Evolutionary conservation across 2,329 filamentous ascomycete species (phyloP).

Genomic region (Penicillium sp.): DNA sequence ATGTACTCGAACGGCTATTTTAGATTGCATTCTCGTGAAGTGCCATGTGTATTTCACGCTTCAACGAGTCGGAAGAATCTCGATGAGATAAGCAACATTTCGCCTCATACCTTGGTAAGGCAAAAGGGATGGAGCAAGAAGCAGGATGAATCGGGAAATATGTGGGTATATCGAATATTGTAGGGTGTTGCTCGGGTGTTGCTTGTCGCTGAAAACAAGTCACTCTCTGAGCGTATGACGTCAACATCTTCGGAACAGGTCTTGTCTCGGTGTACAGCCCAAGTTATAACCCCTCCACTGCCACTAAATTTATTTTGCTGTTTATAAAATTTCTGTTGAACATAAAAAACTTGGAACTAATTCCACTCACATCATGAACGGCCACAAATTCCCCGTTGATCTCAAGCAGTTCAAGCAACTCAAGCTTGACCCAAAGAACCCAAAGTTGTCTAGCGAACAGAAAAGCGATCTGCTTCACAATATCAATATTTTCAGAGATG

Average conservation of each 20-base stretch:
- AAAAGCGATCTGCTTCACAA: conserved; percentile 40
- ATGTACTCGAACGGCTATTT: too few relatives aligned
- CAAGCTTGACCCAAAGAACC: conserved; percentile 34
- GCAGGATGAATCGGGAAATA: background rate
- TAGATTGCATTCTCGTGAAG: too few relatives aligned
- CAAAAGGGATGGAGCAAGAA: background rate
- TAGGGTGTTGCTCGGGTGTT: background rate
- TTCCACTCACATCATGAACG: conserved; percentile 6
- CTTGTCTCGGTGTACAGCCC: background rate
- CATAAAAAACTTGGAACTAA: background rate
- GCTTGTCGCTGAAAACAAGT: conserved; percentile 3
- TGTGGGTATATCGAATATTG: background rate
- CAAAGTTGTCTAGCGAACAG: conserved; percentile 36
- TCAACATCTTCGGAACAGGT: conserved; percentile 1
- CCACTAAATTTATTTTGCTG: background rate
- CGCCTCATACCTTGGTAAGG: background rate
- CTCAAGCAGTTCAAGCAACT: conserved; percentile 38
- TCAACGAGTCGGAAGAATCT: background rate
- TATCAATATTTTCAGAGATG: conserved; percentile 41
- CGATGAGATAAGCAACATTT: background rate
- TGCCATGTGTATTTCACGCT: too few relatives aligned
- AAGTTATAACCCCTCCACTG: background rate
- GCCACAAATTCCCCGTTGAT: conserved; percentile 33
- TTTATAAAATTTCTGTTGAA: background rate
- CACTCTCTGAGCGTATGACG: conserved; percentile 1